Evolutionary conservation across 768 basidiomycete genomes (phyloP), one percentile per base, ranked within the genome.

Genomic region (Suillus clintonianus): DNA sequence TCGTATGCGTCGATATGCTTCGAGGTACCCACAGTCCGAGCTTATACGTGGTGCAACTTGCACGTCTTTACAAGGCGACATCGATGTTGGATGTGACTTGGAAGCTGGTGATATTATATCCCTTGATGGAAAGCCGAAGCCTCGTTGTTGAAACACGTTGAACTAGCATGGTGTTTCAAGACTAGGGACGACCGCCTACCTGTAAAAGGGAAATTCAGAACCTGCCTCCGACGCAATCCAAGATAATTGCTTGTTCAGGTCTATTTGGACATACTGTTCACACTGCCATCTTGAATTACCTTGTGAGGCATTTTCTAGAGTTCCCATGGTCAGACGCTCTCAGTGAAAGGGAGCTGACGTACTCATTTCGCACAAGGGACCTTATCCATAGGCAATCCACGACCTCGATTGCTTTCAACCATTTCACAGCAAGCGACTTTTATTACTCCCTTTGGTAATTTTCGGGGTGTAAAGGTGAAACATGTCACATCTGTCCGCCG

Each of bases 361-460:
- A 75, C 34, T 14, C 66, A 62, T 34, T 75, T 75, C 73, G 3
- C 74, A 77, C 74, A 15, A 65, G 61, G 63, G 66, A 71, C 55
- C 66, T 39, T 68, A 56, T 66, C 59, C 62, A 53, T 51, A 67
- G 50, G 66, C 76, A 72, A 77, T 76, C 74, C 36, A 36, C 14
- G 51, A 54, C 64, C 43, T 64, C 68, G 62, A 61, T 69, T 61
- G 64, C 64, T 48, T 50, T 56, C 14, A 41, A 66, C 5, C 36
- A 54, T 3, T 39, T 37, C 37, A 69, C 71, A 71, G 74, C 75
- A 73, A 64, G 24, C 27, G 11, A 11, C 0, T 0, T 39, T 64
- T 65, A 63, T 74, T 66, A 61, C 74, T 66, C 67, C 43, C 17
- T 69, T 59, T 69, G 70, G 75, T 72, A 76, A 76, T 58, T 71